These are phyloP conservation scores for Talaromyces marneffei DNA, from an alignment of 2,329 filamentous ascomycete species.

Conservation along the genomic window DNA sequence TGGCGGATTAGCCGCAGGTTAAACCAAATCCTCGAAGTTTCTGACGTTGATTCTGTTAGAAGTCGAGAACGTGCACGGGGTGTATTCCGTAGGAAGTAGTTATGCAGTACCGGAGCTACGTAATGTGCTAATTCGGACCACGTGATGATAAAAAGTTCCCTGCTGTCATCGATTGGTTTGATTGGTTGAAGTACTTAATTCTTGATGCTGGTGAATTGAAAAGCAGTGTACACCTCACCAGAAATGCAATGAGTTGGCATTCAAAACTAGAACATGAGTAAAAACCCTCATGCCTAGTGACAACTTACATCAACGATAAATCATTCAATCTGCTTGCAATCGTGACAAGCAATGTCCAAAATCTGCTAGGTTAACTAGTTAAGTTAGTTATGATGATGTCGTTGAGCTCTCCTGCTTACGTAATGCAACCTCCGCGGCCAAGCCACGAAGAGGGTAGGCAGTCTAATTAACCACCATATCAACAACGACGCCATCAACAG, in stretches of 20 bases:
- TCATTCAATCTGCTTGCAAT: background rate
- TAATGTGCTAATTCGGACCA: background rate
- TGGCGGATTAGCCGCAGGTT: too few species aligned
- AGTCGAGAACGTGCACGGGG: background rate
- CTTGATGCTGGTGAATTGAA: background rate
- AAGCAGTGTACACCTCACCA: too few species aligned
- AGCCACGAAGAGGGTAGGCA: conserved; percentile 2
- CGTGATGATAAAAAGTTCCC: background rate
- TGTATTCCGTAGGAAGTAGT: too few species aligned
- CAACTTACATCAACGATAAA: background rate
- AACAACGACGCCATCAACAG: background rate
- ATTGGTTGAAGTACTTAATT: background rate
- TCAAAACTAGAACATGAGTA: too few species aligned
- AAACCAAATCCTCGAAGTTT: background rate
- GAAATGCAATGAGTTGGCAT: too few species aligned
- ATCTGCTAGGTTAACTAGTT: too few species aligned
- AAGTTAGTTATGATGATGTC: background rate
- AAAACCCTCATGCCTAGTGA: too few species aligned
- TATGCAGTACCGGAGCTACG: background rate
- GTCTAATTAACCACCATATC: background rate
- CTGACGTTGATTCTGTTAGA: background rate
- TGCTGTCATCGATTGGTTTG: background rate
- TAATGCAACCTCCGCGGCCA: background rate
- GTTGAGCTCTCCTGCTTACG: background rate
- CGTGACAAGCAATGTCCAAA: background rate